These are phyloP conservation scores for Linum trigynum DNA, from an alignment of 345 rosid species.

Conservation along the genomic window DNA sequence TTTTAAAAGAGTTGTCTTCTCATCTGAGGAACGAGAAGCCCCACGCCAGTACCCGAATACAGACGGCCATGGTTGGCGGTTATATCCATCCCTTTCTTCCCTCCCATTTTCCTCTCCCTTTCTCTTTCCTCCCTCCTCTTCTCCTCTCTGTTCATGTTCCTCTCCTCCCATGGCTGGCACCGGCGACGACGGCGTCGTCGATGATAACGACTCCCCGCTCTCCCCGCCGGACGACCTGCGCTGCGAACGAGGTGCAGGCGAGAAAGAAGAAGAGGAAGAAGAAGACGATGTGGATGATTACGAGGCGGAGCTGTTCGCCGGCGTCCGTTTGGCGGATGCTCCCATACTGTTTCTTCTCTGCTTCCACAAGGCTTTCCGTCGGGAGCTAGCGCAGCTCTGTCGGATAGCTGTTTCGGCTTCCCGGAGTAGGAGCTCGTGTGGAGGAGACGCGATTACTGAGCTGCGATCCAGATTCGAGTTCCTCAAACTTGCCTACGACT, in stretches of 20 bases:
- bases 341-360: constrained; percentile 53
- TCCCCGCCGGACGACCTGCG: neutral
- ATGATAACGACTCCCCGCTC: neutral
- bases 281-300: neutral
- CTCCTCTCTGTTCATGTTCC: neutral
- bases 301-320: constrained; percentile 11
- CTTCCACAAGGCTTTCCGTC: constrained; percentile 63
- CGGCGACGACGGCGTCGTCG: neutral
- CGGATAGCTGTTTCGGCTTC: constrained; percentile 27
- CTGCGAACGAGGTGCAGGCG: neutral
- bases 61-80: neutral
- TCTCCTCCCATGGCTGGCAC: neutral
- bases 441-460: constrained; percentile 22
- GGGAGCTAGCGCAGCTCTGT: constrained; percentile 49
- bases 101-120: neutral
- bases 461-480: constrained; percentile 50
- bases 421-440: constrained; percentile 17
- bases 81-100: neutral
- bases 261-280: neutral
- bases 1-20: neutral
- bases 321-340: constrained; percentile 38
- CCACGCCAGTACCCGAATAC: neutral
- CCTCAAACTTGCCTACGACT: constrained; percentile 49
- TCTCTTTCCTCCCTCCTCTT: neutral
- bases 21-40: neutral